These are phyloP conservation scores for Colletotrichum eleusines DNA, from an alignment of 2,329 filamentous ascomycete species.

Conservation along the genomic window DNA sequence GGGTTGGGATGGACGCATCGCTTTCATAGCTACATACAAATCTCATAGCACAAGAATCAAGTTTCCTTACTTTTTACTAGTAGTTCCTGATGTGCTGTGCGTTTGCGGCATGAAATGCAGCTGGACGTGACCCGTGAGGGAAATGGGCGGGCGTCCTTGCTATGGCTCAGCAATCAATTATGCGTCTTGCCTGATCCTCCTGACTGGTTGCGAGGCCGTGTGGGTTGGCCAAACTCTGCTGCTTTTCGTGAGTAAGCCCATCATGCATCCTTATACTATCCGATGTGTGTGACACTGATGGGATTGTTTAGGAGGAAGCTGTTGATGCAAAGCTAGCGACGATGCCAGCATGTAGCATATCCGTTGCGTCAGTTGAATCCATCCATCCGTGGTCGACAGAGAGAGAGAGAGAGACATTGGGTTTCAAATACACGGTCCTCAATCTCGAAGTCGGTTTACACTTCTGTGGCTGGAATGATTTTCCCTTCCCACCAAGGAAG, in stretches of 20 bases:
- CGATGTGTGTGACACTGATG: not conserved
- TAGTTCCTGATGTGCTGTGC: no score
- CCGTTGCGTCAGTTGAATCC: not conserved
- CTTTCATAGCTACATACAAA: constrained; percentile 40
- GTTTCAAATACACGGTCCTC: not conserved
- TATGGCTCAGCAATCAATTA: not conserved
- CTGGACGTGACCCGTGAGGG: no score
- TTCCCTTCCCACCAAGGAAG: constrained; percentile 15
- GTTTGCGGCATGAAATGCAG: not conserved
- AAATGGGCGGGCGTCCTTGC: no score
- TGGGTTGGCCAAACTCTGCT: not conserved
- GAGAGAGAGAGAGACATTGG: not conserved
- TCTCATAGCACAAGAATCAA: constrained; percentile 31
- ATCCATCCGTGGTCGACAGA: not conserved
- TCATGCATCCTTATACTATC: not conserved
- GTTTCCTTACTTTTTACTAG: constrained; percentile 11
- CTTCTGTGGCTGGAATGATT: constrained; percentile 22
- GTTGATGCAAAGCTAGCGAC: not conserved
- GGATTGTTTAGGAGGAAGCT: not conserved
- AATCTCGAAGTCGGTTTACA: constrained; percentile 1
- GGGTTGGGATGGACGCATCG: constrained; percentile 39
- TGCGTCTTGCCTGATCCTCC: not conserved
- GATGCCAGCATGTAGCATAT: not conserved
- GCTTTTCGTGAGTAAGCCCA: constrained; percentile 5
- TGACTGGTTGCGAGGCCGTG: not conserved